phyloP scores from a whole-genome alignment of 1,284 basidiomycete species.

The Ceraceosorus guamensis region DNA sequence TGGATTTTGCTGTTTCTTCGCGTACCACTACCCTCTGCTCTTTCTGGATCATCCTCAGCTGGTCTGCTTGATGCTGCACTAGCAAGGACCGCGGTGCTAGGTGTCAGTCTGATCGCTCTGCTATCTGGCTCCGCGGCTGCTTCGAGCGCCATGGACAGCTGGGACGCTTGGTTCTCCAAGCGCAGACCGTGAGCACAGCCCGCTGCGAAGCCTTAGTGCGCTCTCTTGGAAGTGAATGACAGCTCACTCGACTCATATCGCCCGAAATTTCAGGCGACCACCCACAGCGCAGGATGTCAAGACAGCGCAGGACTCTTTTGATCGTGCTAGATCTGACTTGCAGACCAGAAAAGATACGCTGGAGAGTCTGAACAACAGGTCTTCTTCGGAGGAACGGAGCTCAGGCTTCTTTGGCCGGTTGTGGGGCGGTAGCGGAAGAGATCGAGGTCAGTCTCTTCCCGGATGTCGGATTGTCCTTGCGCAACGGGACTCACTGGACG shows the following conservation, averaged over 20 bases:
- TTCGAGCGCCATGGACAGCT: conserved; percentile 50
- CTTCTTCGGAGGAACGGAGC: background rate
- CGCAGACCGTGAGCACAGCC: conserved; percentile 6
- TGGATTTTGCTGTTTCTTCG: conserved; percentile 40
- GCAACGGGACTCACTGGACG: background rate
- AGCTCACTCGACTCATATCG: too few species aligned
- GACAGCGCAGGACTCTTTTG: conserved; percentile 13
- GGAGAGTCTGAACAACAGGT: background rate
- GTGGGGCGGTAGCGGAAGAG: conserved; percentile 1
- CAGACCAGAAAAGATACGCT: conserved; percentile 14
- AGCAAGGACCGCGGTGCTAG: conserved; percentile 49
- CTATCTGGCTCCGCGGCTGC: conserved; percentile 50
- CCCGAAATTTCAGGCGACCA: background rate
- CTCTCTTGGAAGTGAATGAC: too few species aligned
- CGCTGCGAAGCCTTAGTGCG: too few species aligned
- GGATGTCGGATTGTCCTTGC: background rate
- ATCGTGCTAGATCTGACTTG: conserved; percentile 25
- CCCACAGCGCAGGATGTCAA: conserved; percentile 8
- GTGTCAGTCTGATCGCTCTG: conserved; percentile 49
- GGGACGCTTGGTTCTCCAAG: conserved; percentile 40
- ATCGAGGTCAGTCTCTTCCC: background rate
- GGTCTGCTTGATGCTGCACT: conserved; percentile 22
- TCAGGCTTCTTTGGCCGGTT: background rate
- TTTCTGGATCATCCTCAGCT: conserved; percentile 9
- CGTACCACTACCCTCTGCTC: conserved; percentile 35